Percentiles rank a stretch among this genome's conserved stretches.
These are phyloP conservation scores for Backusella australiensis DNA, from an alignment of 192 early-diverging fungal species.

Conservation along the genomic window DNA sequence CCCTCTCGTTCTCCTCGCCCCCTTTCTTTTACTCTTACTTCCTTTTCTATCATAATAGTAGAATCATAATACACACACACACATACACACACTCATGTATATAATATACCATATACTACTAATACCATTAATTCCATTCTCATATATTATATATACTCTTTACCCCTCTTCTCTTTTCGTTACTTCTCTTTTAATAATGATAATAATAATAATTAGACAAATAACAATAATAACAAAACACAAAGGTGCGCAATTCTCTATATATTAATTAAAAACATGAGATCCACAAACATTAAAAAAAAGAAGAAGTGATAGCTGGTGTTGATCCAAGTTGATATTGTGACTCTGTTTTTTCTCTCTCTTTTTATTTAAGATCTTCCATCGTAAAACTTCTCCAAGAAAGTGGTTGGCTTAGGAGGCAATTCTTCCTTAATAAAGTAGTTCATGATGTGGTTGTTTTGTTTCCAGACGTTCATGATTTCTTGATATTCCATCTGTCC, in stretches of 20 bases:
- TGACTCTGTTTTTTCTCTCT: not conserved
- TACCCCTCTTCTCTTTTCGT: not conserved
- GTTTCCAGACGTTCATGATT: constrained; percentile 92
- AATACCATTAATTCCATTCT: not conserved
- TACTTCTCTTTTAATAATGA: not conserved
- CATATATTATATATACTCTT: not conserved
- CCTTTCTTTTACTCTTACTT: not conserved
- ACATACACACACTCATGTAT: not conserved
- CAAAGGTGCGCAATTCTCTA: not conserved
- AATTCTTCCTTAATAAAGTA: constrained; percentile 82
- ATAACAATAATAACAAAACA: not conserved
- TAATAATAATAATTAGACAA: constrained; percentile 2
- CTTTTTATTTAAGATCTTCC: constrained; percentile 47
- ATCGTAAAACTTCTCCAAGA: constrained; percentile 80
- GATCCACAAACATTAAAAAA: not conserved
- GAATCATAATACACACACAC: not conserved
- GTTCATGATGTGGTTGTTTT: constrained; percentile 81
- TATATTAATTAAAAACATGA: not conserved
- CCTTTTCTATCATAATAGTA: not conserved
- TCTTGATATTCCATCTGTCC: constrained; percentile 86
- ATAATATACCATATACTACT: not conserved
- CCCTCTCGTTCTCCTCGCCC: not conserved
- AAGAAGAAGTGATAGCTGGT: not conserved
- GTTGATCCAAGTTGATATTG: not conserved
- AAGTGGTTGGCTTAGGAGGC: constrained; percentile 64